Evolutionary conservation across 768 basidiomycete species (phyloP), one percentile per base, ranked within the genome.

Genomic region (Asterophora lycoperdoides): DNA sequence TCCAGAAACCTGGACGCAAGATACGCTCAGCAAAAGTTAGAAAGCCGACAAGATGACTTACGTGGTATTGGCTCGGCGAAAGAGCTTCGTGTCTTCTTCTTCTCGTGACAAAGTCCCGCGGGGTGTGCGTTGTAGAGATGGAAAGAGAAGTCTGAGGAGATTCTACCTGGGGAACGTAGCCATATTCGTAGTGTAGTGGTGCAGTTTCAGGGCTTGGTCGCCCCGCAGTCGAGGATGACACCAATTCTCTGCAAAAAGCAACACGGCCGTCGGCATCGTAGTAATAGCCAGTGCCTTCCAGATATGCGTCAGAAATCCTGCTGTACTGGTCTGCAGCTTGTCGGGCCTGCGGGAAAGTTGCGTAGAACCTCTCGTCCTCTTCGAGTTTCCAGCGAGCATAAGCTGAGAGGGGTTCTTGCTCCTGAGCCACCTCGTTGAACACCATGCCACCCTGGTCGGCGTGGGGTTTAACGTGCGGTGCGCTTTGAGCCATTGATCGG

Each of bases 351-450:
- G 71, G 71, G 50, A 73, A 73, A 10, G 62, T 64, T 10, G 62
- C 57, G 51, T 69, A 74, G 52, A 74, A 75, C 41, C 55, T 50
- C 18, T 69, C 68, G 51, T 74, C 74, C 15, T 65, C 58, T 26
- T 72, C 68, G 26, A 62, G 53, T 52, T 69, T 59, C 49, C 65
- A 68, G 45, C 66, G 62, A 10, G 65, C 60, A 53, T 69, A 71
- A n/a, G 57, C 44, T 2, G 61, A 60, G 33, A 60, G 44, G 6
- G 46, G 48, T 32, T 58, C 48, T 10, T 38, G 32, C 9, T 56
- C 41, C 6, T 23, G 23, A 40, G 44, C n/a, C 36, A 38, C 36
- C 8, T 47, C 33, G n/a, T n/a, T n/a, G 23, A 23, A 23, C 19
- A 18, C 36, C 53, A 58, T 55, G 29, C 26, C 14, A 42, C 30